phyloP scores from a whole-genome alignment of 345 rosid species.

The Balakata baccata region DNA sequence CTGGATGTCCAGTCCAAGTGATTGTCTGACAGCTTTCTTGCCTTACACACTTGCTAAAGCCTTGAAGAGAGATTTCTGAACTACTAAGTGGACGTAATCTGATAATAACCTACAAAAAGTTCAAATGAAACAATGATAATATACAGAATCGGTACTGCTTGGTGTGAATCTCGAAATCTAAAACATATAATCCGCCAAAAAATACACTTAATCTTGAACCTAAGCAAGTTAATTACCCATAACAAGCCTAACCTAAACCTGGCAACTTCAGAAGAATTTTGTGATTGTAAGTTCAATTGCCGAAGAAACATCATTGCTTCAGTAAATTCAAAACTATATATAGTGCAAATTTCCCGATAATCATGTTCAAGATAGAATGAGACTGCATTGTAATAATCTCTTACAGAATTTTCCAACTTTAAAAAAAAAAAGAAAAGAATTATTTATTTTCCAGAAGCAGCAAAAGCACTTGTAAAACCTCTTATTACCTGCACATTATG shows the following conservation, averaged over 20 bases:
- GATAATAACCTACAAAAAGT: constrained; percentile 62
- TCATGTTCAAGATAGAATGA: not conserved
- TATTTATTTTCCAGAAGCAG: not conserved
- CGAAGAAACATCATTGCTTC: not conserved
- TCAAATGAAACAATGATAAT: not conserved
- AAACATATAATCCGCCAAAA: not conserved
- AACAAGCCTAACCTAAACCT: too few species aligned
- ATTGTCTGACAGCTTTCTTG: constrained; percentile 82
- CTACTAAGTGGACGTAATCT: constrained; percentile 82
- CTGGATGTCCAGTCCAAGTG: constrained; percentile 90
- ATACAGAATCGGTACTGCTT: not conserved
- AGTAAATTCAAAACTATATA: not conserved
- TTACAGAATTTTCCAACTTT: not conserved
- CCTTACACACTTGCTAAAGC: constrained; percentile 65
- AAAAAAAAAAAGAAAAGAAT: not conserved
- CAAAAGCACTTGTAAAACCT: not conserved
- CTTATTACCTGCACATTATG: constrained; percentile 75
- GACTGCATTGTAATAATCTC: not conserved
- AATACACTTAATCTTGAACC: too few species aligned
- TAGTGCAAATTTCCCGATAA: not conserved
- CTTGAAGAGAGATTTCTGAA: constrained; percentile 80
- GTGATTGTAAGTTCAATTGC: not conserved
- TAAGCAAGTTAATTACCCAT: not conserved
- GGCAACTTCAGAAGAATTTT: not conserved
- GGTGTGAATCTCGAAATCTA: not conserved